Base-by-base conservation (phyloP, 805 yeast genomes). In the Cyberlindnera veronae region DNA sequence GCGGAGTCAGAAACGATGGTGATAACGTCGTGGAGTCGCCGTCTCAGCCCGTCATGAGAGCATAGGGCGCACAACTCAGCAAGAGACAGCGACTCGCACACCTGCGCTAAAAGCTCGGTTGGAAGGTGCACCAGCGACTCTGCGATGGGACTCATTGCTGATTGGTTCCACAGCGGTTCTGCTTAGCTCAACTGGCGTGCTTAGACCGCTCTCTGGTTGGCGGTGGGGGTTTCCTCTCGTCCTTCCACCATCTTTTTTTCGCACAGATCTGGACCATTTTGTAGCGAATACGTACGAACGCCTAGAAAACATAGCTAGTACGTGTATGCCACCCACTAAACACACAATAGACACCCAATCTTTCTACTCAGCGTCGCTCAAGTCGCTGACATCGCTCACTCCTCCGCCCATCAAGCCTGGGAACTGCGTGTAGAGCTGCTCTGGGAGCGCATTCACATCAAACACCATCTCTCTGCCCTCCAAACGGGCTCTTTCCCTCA, bases 371-470 rank as follows among this genome's bases (percentile, higher is more conserved):
- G 13, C 13, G 13, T 24, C 28, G 28, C 28, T 24, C 28, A 24
- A 24, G 27, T 39, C 42, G 17, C 42, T 39, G n/a, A 39, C 31
- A 20, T 28, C 38, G 22, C 36, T 33, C 13, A 23, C 18, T 11
- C 32, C 41, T 11, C n/a, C n/a, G n/a, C 26, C 18, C 34, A 38
- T 22, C 41, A 51, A 30, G 1, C 48, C 40, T 6, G 56, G 50
- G 34, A 45, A 51, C 22, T 50, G 53, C 6, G 44, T 35, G 32
- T 40, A 48, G 49, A 66, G 45, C 41, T 51, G 41, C 21, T 45
- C 45, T 10, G 51, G 49, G 18, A 44, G 32, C 13, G 38, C 35
- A 24, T 38, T 41, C 26, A 42, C 36, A 17, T 39, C 44, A 23
- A 20, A 36, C 9, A 34, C 36, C 11, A 28, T 17, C 28, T 42